These are phyloP conservation scores for Lactarius vividus DNA, from an alignment of 768 basidiomycete species.

Conservation along the genomic window DNA sequence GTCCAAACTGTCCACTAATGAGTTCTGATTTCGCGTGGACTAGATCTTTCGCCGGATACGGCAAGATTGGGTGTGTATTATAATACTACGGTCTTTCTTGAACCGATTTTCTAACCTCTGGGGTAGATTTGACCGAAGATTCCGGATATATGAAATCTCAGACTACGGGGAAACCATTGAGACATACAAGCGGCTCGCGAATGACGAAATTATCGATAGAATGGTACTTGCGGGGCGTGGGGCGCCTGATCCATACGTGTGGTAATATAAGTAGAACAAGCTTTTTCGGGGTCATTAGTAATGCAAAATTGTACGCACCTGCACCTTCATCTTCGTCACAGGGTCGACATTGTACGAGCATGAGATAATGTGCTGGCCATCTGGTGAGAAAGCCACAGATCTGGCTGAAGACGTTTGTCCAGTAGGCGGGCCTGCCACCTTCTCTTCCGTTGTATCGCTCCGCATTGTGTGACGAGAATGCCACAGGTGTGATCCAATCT, in stretches of 20 bases:
- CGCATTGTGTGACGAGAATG: too few species aligned
- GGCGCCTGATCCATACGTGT: slow-evolving; percentile 30
- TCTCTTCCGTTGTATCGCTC: too few species aligned
- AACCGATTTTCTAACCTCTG: slow-evolving; percentile 6
- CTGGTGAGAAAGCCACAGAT: too few species aligned
- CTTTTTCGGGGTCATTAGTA: background rate
- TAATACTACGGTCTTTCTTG: slow-evolving; percentile 5
- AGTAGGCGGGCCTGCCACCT: too few species aligned
- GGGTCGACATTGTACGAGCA: too few species aligned
- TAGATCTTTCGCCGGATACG: slow-evolving; percentile 81
- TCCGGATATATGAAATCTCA: slow-evolving; percentile 83
- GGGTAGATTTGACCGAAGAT: slow-evolving; percentile 83
- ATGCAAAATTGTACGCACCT: background rate
- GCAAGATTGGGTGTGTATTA: slow-evolving; percentile 67
- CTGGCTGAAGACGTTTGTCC: too few species aligned
- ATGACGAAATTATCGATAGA: slow-evolving; percentile 63
- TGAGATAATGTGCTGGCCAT: too few species aligned
- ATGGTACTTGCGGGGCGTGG: slow-evolving; percentile 57
- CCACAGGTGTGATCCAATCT: too few species aligned
- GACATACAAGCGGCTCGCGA: slow-evolving; percentile 81
- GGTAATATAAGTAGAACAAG: background rate
- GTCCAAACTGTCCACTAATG: slow-evolving; percentile 11
- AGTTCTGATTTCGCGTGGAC: background rate
- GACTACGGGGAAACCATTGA: slow-evolving; percentile 90
- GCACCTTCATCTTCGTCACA: background rate